Conservation (phyloP, 2,329 filamentous ascomycete species). For the Nannizziopsis barbatae region DNA sequence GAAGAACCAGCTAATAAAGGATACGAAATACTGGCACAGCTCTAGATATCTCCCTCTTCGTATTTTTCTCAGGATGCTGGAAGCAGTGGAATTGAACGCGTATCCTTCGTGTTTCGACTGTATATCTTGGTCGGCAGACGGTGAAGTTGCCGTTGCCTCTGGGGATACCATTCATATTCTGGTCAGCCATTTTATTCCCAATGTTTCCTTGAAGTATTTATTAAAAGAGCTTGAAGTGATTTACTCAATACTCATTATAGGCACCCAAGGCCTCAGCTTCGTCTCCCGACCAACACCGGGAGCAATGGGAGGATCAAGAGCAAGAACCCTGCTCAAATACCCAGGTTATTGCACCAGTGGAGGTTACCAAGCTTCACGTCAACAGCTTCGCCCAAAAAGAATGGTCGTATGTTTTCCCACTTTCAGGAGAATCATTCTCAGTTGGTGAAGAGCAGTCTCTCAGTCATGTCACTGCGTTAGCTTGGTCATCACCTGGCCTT, state of each 20-base stretch:
- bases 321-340: not conserved
- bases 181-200: constrained; percentile 21
- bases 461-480: constrained; percentile 39
- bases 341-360: constrained; percentile 25
- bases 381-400: constrained; percentile 45
- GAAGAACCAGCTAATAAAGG: too few species aligned
- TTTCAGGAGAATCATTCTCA: constrained; percentile 40
- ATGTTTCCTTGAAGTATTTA: too few species aligned
- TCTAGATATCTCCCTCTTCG: too few species aligned
- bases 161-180: constrained; percentile 47
- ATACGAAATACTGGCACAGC: too few species aligned
- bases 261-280: constrained; percentile 23
- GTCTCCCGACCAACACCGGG: not conserved
- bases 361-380: constrained; percentile 34
- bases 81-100: constrained; percentile 30
- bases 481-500: constrained; percentile 49
- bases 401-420: constrained; percentile 38
- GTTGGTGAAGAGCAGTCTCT: constrained; percentile 49
- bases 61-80: constrained; percentile 20
- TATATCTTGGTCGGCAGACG: constrained; percentile 49
- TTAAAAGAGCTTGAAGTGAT: too few species aligned
- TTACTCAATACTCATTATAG: constrained; percentile 15
- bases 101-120: constrained; percentile 44
- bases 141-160: constrained; percentile 46
- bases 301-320: not conserved